Evolutionary conservation across 768 basidiomycete genomes (phyloP).

Genomic region (Leccinellum luteum): DNA sequence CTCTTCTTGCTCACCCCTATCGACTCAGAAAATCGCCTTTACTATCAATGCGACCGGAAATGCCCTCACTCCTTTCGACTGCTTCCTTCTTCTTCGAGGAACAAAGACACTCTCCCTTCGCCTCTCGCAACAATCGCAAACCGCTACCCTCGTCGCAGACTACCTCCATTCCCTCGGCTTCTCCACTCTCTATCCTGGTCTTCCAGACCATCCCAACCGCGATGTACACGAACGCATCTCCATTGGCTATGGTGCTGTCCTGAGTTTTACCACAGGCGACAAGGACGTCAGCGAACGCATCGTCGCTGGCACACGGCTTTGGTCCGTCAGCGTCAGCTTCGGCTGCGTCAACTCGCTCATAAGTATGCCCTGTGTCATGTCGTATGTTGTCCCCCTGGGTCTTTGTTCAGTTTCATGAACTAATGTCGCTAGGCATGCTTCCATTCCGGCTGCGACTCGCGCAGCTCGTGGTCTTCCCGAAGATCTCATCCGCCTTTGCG

Average conservation of each 20-base stretch:
- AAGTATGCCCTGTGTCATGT: slow-evolving; percentile 99
- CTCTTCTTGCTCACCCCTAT: neutral
- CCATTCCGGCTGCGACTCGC: slow-evolving; percentile 92
- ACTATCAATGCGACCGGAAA: slow-evolving; percentile 93
- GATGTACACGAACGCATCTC: slow-evolving; percentile 92
- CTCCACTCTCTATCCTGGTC: slow-evolving; percentile 88
- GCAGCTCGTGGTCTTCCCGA: slow-evolving; percentile 98
- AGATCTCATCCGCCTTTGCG: slow-evolving; percentile 95
- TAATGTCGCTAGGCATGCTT: slow-evolving; percentile 67
- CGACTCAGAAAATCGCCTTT: slow-evolving; percentile 75
- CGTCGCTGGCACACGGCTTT: slow-evolving; percentile 88
- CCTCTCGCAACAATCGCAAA: slow-evolving; percentile 90
- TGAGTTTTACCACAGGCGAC: slow-evolving; percentile 93
- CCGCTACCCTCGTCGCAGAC: slow-evolving; percentile 77
- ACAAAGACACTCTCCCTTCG: slow-evolving; percentile 95
- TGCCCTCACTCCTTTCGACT: slow-evolving; percentile 92
- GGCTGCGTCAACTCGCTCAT: slow-evolving; percentile 98
- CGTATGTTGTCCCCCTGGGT: slow-evolving; percentile 57
- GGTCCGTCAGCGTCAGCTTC: slow-evolving; percentile 98
- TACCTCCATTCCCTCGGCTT: slow-evolving; percentile 88
- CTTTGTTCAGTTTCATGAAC: neutral
- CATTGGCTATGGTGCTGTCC: slow-evolving; percentile 87
- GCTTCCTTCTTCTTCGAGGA: slow-evolving; percentile 92
- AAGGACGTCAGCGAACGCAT: slow-evolving; percentile 88
- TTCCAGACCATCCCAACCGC: slow-evolving; percentile 74